phyloP scores from a whole-genome alignment of 805 yeast species.

The Kregervanrija pseudodelftensis region DNA sequence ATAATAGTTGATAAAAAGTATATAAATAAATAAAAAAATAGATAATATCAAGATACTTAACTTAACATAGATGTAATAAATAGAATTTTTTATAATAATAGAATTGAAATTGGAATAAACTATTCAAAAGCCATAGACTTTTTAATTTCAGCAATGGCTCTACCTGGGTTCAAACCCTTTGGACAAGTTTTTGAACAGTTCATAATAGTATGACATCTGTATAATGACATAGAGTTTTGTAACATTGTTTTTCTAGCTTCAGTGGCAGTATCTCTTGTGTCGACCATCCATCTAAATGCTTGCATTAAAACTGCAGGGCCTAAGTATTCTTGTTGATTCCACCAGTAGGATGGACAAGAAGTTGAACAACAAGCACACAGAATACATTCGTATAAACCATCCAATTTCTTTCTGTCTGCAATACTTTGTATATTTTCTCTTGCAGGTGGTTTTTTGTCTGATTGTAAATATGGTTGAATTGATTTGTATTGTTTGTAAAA shows the following conservation, averaged over 20 bases:
- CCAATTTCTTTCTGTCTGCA: constrained; percentile 91
- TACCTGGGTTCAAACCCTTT: constrained; percentile 96
- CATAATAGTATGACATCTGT: constrained; percentile 99
- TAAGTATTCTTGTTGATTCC: constrained; percentile 98
- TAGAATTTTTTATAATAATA: too few species aligned
- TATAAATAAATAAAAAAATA: too few species aligned
- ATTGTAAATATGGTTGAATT: constrained; percentile 92
- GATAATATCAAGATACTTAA: too few species aligned
- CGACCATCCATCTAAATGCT: constrained; percentile 98
- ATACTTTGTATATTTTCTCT: constrained; percentile 86
- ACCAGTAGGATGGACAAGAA: constrained; percentile 99
- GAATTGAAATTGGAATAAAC: too few species aligned
- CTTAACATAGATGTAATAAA: too few species aligned
- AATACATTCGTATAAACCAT: constrained; percentile 96
- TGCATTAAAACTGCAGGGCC: constrained; percentile 99
- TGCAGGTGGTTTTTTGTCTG: constrained; percentile 81
- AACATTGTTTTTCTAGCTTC: constrained; percentile 76
- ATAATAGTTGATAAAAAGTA: too few species aligned
- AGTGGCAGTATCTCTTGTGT: constrained; percentile 91
- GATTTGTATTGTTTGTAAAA: constrained; percentile 98
- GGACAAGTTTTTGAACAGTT: constrained; percentile 98
- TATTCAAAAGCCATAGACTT: constrained; percentile 80
- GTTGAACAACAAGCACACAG: constrained; percentile 98
- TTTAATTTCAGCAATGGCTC: constrained; percentile 95
- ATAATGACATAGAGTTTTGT: constrained; percentile 94